A percentile compares a stretch with the other conserved stretches of the same genome.
These are phyloP conservation scores for Pichia cephalocereana DNA, from an alignment of 805 yeast genomes.

Conservation along the genomic window DNA sequence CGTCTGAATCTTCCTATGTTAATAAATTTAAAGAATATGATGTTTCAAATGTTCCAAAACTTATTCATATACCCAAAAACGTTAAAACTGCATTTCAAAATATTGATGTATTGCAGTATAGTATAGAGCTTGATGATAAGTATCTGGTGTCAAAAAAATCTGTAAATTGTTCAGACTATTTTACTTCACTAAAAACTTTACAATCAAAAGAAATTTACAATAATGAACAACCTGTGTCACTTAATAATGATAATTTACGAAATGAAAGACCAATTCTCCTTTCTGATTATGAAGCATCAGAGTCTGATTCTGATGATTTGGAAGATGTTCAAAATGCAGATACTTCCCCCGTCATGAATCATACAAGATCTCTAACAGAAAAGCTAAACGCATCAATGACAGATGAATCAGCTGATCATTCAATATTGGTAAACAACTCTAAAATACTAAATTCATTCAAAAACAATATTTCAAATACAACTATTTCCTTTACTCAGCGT, in stretches of 20 bases:
- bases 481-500: neutral
- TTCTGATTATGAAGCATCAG: neutral
- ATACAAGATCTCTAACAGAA: neutral
- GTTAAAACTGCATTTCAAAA: slow-evolving; percentile 16
- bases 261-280: no score
- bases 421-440: neutral
- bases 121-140: slow-evolving; percentile 3
- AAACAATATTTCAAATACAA: neutral
- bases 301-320: neutral
- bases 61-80: neutral
- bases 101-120: slow-evolving; percentile 11
- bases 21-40: slow-evolving; percentile 3
- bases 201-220: no score
- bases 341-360: neutral
- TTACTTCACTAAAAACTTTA: neutral
- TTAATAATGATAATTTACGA: no score
- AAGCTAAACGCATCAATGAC: neutral
- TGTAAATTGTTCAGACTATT: neutral
- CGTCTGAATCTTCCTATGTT: slow-evolving; percentile 18
- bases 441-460: neutral
- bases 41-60: neutral
- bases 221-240: no score
- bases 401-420: neutral
- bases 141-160: neutral
- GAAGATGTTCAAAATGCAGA: neutral